phyloP scores from a whole-genome alignment of 768 basidiomycete species.

The Termitomyces sp. region DNA sequence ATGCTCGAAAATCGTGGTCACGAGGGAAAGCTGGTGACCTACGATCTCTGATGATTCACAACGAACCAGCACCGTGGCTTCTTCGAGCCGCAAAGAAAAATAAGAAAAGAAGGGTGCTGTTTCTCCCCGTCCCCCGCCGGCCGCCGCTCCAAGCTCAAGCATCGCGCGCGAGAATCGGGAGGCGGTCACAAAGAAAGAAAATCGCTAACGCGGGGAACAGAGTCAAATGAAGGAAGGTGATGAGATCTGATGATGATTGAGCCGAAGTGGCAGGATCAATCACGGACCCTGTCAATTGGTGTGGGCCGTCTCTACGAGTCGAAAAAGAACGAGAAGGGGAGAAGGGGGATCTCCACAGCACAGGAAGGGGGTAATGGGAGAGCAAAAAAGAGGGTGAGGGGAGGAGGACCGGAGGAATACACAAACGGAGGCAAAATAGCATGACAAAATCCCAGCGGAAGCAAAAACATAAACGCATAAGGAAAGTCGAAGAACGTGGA shows the following conservation, averaged over 20 bases:
- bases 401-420: not conserved
- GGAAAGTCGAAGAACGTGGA: not conserved
- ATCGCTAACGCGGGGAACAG: not conserved
- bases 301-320: not conserved
- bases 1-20: not conserved
- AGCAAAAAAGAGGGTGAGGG: not conserved
- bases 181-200: not conserved
- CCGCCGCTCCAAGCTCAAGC: not conserved
- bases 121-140: not conserved
- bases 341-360: not conserved
- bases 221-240: not conserved
- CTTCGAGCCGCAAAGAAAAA: not conserved
- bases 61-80: not conserved
- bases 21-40: not conserved
- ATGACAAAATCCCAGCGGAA: not conserved
- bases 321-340: not conserved
- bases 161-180: not conserved
- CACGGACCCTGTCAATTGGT: not conserved
- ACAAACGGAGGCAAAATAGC: not conserved
- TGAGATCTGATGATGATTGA: not conserved
- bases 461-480: not conserved
- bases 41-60: not conserved
- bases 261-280: slow-evolving; percentile 13
- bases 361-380: too few species aligned
- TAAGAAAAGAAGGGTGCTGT: too few species aligned